These are phyloP conservation scores for Dissophora globulifera DNA, from an alignment of 192 early-diverging fungal genomes.

Conservation along the genomic window DNA sequence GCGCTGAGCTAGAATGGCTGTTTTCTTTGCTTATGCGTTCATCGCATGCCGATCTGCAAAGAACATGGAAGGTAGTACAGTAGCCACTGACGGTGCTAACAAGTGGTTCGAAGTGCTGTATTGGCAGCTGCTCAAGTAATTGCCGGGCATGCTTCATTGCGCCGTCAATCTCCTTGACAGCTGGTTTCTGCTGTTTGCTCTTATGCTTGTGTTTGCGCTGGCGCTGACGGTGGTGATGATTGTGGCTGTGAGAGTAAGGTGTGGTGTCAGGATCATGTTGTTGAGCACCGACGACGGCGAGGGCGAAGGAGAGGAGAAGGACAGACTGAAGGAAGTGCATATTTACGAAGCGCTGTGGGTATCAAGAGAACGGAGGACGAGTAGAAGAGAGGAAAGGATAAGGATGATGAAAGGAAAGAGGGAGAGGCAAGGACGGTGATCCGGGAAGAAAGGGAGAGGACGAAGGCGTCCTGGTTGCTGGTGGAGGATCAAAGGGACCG, in stretches of 20 bases:
- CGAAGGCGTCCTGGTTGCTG: no score
- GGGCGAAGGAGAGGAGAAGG: neutral
- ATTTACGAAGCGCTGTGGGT: no score
- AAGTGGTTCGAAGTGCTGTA: slow-evolving; percentile 24
- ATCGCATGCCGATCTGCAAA: slow-evolving; percentile 17
- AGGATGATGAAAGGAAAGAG: neutral
- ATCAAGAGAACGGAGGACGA: no score
- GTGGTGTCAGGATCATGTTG: no score
- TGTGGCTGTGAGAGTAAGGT: neutral
- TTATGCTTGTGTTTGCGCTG: neutral
- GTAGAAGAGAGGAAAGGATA: no score
- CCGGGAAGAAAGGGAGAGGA: neutral
- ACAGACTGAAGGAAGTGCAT: neutral
- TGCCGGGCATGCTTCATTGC: neutral
- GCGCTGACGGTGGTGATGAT: neutral
- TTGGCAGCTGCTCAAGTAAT: slow-evolving; percentile 6
- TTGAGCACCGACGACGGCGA: neutral
- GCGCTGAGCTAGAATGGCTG: no score
- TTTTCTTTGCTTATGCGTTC: slow-evolving; percentile 2
- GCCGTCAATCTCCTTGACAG: neutral
- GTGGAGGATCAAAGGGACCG: neutral
- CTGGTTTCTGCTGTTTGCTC: slow-evolving; percentile 3
- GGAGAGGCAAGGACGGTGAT: neutral
- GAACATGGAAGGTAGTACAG: slow-evolving; percentile 12
- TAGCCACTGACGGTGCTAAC: slow-evolving; percentile 25